Conservation (phyloP, 768 basidiomycete genomes). For the Rhodocollybia butyracea region DNA sequence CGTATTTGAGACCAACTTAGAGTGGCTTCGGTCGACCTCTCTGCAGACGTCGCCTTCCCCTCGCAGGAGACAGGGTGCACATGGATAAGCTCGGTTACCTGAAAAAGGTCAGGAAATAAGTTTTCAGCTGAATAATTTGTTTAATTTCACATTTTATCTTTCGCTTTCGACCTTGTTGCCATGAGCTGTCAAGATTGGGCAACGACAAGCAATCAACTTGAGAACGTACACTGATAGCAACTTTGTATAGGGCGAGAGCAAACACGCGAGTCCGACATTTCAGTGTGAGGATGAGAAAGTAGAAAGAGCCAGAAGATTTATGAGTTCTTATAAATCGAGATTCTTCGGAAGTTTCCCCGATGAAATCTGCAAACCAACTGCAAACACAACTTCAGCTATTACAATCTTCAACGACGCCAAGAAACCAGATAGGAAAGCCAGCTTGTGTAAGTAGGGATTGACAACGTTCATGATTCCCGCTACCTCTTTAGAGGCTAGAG, state of each 20-base stretch:
- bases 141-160: conserved; percentile 23
- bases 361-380: background rate
- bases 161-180: conserved; percentile 25
- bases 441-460: too few species aligned
- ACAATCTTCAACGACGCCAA: too few species aligned
- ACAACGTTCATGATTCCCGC: too few species aligned
- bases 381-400: too few species aligned
- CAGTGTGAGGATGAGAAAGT: background rate
- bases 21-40: conserved; percentile 20
- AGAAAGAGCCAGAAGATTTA: background rate
- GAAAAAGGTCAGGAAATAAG: background rate
- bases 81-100: conserved; percentile 25
- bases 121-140: background rate
- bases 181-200: background rate
- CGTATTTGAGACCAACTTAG: background rate
- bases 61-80: conserved; percentile 23
- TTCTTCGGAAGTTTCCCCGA: background rate
- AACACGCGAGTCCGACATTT: conserved; percentile 11
- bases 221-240: conserved; percentile 22
- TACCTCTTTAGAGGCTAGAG: too few species aligned
- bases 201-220: background rate
- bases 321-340: background rate
- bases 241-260: conserved; percentile 24
- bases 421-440: too few species aligned
- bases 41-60: conserved; percentile 23